Base-by-base conservation (phyloP, 176 grass and related monocot genomes). In the Musa schizocarpa region DNA sequence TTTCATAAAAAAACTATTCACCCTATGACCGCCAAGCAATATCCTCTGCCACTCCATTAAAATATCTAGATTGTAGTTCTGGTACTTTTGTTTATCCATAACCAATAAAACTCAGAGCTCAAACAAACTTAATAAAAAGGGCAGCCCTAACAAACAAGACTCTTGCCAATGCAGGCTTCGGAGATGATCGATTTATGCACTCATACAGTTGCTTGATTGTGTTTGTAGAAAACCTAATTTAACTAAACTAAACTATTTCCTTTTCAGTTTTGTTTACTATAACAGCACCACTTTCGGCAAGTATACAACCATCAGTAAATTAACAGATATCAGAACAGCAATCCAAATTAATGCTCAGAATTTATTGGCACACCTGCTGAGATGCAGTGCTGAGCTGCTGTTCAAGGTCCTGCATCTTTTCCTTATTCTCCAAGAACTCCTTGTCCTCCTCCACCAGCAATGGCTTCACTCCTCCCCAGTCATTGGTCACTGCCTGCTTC, bases 381-480 rank as follows among this genome's bases (percentile, higher is more conserved):
- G 95, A 99, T 34, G 90, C 27, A 17, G 59, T 84, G 25, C 79
- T 94, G 58, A 99, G 78, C 64, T 89, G 90, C 59, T 82, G 83
- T 76, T 99, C 95, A 73, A 89, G 88, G 76, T 94, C 95, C 69
- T 89, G 95, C 58, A 94, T 53, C 82, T 89, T 94, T 57, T 75
- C 78, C 73, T 94, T 99, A 66, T 74, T 94, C 58, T 89, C 88
- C 69, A 94, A 79, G 80, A 99, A 99, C 65, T 89, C 95, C 72
- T 82, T 94, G 81, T 99, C 95, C 88, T 98, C 94, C 80, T 99
- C 95, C 12, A 89, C 86, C 7, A 99, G 50, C 1, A 84, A 78
- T 2, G 90, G 95, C 79, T 82, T 90, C 29, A 87, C 80, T 4
- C 86, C 95, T 8, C 78, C 90, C 95, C 95, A 98, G 13, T 99